Evolutionary conservation across 1,284 basidiomycete species (phyloP), one percentile per base, ranked within the genome.

Genomic region (Golubevia pallescens): DNA sequence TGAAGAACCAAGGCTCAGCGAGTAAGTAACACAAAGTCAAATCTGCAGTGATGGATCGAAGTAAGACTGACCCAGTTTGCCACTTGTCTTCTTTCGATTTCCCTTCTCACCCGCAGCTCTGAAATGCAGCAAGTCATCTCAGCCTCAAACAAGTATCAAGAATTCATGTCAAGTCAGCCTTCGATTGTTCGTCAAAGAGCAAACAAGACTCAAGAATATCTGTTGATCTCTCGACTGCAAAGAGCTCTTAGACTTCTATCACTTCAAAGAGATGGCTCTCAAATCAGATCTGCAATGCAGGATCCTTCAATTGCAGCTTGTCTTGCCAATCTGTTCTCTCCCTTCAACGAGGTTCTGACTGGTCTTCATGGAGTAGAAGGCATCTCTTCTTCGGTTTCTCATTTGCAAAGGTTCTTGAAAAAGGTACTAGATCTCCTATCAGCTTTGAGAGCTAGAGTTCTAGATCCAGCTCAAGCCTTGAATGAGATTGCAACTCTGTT

Each of bases 1-100:
- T 5, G 80, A 84, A 53, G 68, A 74, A 59, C 81, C 80, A 34
- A 75, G 77, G 67, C 70, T 84, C 24, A 75, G 74, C 76, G 75
- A 75, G 68, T 62, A 23, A 60, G 59, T 60, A 14, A 7, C 10
- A 48, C 8, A 48, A 16, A 48, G 42, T 48, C 8, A 48, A 48
- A 16, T 48, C 42, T 48, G 42, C 28, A 28, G 42, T 38, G 34
- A 38, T 38, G 34, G 5, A 5, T 4, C 5, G 10, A 38, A 38
- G 5, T 38, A 38, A 38, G 10, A 10, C 5, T 4, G 34, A 10
- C 34, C 10, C 3, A 38, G 5, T 10, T 52, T 38, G 21, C 34
- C 58, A 7, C 42, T 34, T 52, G 5, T 34, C 20, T 4, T 24
- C 24, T 19, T n/a, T 7, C n/a, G n/a, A n/a, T n/a, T n/a, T 5